Conservation (phyloP, 2,329 filamentous ascomycete genomes). For the Byssothecium circinans region DNA sequence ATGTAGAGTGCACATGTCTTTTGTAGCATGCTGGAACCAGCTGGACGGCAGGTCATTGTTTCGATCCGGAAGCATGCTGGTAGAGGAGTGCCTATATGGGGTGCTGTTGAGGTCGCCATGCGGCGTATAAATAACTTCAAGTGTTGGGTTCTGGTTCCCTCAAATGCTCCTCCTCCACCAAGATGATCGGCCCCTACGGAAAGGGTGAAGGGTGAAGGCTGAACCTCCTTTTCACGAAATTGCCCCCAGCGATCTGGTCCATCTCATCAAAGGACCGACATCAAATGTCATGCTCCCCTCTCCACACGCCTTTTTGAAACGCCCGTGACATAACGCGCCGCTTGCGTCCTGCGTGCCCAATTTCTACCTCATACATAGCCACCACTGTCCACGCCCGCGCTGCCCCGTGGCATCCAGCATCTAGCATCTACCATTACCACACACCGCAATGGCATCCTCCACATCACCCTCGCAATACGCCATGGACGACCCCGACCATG, state of each 20-base stretch:
- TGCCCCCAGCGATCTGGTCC: constrained; percentile 5
- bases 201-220: not conserved
- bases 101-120: too few species aligned
- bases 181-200: not conserved
- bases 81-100: too few species aligned
- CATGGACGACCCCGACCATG: constrained; percentile 61
- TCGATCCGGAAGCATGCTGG: too few species aligned
- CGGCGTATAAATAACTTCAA: too few species aligned
- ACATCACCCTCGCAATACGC: constrained; percentile 13
- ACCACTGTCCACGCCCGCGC: constrained; percentile 3
- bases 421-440: constrained; percentile 9
- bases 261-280: constrained; percentile 21
- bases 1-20: too few species aligned
- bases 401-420: not conserved
- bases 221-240: constrained; percentile 33
- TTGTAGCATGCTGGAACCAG: too few species aligned
- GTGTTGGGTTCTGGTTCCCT: too few species aligned
- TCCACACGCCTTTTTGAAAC: constrained; percentile 30
- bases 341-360: constrained; percentile 2
- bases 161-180: not conserved
- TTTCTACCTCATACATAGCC: constrained; percentile 1
- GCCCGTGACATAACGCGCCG: constrained; percentile 17
- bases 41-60: too few species aligned
- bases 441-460: constrained; percentile 9
- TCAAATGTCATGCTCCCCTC: constrained; percentile 32